These are phyloP conservation scores for Xerocomus minutiporus DNA, from an alignment of 1,284 basidiomycete genomes.

Conservation along the genomic window DNA sequence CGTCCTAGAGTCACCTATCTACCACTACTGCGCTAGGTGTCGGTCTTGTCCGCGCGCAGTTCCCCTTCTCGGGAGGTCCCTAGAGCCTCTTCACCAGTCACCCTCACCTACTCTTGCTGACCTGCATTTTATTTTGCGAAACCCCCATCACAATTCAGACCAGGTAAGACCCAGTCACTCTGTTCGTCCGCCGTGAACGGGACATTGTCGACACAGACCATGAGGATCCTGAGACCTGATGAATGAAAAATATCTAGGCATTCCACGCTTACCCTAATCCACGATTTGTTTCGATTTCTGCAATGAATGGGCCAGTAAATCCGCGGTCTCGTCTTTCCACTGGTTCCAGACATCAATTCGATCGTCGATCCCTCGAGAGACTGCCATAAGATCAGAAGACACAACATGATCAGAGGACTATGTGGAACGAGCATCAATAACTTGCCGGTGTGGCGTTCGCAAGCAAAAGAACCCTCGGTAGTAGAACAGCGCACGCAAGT, in stretches of 20 bases:
- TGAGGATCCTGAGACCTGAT: neutral
- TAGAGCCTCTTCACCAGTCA: neutral
- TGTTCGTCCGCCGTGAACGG: neutral
- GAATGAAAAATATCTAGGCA: neutral
- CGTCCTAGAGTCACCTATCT: too few relatives aligned
- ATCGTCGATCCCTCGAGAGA: neutral
- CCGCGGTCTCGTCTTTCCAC: neutral
- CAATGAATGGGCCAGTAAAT: neutral
- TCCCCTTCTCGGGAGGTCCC: too few relatives aligned
- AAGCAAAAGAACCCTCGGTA: neutral
- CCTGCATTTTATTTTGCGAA: neutral
- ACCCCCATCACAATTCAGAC: neutral
- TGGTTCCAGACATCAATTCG: neutral
- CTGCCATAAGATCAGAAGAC: neutral
- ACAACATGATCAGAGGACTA: neutral
- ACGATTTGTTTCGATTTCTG: neutral
- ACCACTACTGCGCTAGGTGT: too few relatives aligned
- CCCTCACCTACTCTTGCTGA: constrained; percentile 1
- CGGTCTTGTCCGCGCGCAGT: too few relatives aligned
- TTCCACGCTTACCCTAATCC: neutral
- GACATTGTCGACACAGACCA: neutral
- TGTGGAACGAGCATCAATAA: neutral
- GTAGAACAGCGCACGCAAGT: neutral
- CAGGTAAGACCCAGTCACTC: neutral
- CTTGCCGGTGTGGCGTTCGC: too few relatives aligned